Base-by-base conservation (phyloP, 2,329 filamentous ascomycete genomes). In the Cladorrhinum sp. region DNA sequence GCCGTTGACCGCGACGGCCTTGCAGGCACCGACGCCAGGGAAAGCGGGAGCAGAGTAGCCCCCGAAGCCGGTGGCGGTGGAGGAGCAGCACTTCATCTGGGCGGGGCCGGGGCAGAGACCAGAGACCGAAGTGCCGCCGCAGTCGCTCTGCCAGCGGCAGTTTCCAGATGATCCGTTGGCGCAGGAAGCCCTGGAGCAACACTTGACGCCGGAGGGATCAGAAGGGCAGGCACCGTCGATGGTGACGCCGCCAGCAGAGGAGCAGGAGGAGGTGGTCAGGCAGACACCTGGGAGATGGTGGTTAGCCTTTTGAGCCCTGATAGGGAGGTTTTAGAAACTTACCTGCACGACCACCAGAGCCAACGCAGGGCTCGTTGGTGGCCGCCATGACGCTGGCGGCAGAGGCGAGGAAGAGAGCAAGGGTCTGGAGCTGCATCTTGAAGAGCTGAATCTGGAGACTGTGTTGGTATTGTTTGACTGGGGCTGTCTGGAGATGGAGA, bases 121-220 rank as follows among this genome's bases (percentile, higher is more conserved):
- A 0, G 70, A 57, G 18, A 59, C 59, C 12, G 65, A 64, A 23
- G 62, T 67, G 50, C 74, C 75, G 23, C 62, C 70, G 60, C 76
- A 78, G 67, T 77, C 73, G 27, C 70, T 73, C 1, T 63, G 57
- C 73, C 73, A 78, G 60, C 73, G 71, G 60, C 76, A 78, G 66
- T 75, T 75, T 50, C 75, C 75, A 3, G 71, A 68, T 57, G 63
- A 65, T 41, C 70, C 69, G 58, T 65, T 69, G 48, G 67, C 67
- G 63, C 77, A 79, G 1, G 62, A 55, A 2, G 75, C 61, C 62
- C 78, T 78, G 65, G 71, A 74, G 69, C 77, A 79, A 72, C 77
- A 79, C 60, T 74, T 73, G 55, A 79, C 68, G 67, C 74, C 66
- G 59, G 67, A 65, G 1, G 72, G 62, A 61, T 77, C 75, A 20